Percentiles rank a stretch among this genome's conserved stretches.
phyloP scores from a whole-genome alignment of 306 rosid genomes.

The Aeschynomene evenia region DNA sequence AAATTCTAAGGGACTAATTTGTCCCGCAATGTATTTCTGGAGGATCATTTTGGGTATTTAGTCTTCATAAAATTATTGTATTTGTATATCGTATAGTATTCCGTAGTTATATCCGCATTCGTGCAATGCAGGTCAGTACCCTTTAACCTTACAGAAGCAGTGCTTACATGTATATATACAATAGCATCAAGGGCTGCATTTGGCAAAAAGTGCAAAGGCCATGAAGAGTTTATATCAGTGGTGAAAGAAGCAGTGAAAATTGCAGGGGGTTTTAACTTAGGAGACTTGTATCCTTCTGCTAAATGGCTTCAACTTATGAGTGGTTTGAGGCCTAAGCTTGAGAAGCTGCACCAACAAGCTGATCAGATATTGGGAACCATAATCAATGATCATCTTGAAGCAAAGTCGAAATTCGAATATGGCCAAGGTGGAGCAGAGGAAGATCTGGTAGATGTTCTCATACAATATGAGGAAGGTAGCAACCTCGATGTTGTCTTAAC shows the following conservation, averaged over 20 bases:
- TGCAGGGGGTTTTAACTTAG: constrained; percentile 19
- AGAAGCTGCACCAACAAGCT: neutral
- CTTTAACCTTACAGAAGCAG: constrained; percentile 34
- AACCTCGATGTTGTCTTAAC: constrained; percentile 19
- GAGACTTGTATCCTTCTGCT: constrained; percentile 30
- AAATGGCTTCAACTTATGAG: constrained; percentile 19
- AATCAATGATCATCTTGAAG: constrained; percentile 10
- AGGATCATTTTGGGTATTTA: too few relatives aligned
- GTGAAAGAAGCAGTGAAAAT: neutral
- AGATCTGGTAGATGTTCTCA: constrained; percentile 22
- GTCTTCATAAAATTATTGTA: too few relatives aligned
- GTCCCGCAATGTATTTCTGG: too few relatives aligned
- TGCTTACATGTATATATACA: neutral
- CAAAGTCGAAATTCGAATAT: neutral
- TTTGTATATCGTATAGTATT: too few relatives aligned
- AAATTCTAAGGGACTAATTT: too few relatives aligned
- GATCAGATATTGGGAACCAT: constrained; percentile 23
- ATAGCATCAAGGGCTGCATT: constrained; percentile 36
- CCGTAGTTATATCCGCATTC: too few relatives aligned
- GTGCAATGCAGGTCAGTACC: too few relatives aligned
- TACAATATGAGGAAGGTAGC: constrained; percentile 20
- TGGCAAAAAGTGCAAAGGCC: constrained; percentile 32
- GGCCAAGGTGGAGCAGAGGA: neutral
- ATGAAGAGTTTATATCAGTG: constrained; percentile 1
- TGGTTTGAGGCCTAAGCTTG: constrained; percentile 23